Evolutionary conservation across 2,329 filamentous ascomycete genomes (phyloP), one percentile per base, ranked within the genome.

Genomic region (Ophiocordyceps robertsii): DNA sequence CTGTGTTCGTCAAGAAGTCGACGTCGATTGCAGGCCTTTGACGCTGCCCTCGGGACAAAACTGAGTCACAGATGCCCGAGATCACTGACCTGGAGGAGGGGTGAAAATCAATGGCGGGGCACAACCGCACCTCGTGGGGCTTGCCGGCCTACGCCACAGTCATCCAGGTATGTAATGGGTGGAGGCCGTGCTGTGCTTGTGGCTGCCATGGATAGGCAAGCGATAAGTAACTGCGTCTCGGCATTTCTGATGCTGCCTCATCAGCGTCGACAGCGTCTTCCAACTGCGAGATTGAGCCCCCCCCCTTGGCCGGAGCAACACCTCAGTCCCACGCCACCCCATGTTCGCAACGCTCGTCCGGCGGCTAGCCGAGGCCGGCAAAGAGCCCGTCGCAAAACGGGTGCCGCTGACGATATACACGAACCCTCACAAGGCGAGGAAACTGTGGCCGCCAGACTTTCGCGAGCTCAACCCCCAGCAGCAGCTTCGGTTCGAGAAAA

Each of bases 401-500:
- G 41, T 51, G 38, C 53, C 58, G 21, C 44, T 61, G 35, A 57
- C 47, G 43, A 61, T 69, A 47, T 65, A 70, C 48, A 32, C 16
- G 46, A 79, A 77, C 55, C 72, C 72, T 6, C 80, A 76, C 64
- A 74, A 68, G 53, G 74, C 78, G 39, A 81, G 84, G 62, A 84
- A 82, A 56, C 66, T 76, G 49, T 90, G 84, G 84, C 84, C 84
- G 44, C 84, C 84, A 12, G 79, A 88, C 60, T 84, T 90, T 61
- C 65, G 70, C 47, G 73, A 76, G 56, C 72, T 90, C 45, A 77
- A 77, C 32, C 65, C 70, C 38, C 82, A 83, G 59, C 77, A 88
- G 55, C 80, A 89, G 61, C 82, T 89, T 57, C 73, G 78, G 37
- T 80, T 87, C 52, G 84, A 90, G 67, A 79, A 83, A 59, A 80